Percentiles rank a stretch among this genome's conserved stretches.
Conservation (phyloP, 352 stramenopile genomes). For the Phytophthora pistaciae region DNA sequence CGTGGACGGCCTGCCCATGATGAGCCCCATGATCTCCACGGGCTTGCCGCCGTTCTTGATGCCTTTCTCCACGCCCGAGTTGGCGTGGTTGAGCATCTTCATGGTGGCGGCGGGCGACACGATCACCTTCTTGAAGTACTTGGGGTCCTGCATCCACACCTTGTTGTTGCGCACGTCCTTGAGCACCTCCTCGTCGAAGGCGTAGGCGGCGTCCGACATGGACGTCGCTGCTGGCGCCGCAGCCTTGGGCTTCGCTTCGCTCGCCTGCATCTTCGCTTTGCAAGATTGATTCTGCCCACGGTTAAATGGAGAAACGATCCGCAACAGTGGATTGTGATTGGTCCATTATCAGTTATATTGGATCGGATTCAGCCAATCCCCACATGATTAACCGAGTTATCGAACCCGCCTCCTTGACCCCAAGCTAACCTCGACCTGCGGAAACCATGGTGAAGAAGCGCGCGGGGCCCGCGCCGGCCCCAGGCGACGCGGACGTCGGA, state of each 20-base stretch:
- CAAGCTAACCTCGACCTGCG: conserved; percentile 2
- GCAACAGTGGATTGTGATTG: background rate
- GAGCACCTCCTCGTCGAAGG: conserved; percentile 86
- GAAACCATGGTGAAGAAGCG: conserved; percentile 59
- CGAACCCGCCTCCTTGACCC: background rate
- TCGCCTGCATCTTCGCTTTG: conserved; percentile 27
- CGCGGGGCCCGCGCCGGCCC: conserved; percentile 21
- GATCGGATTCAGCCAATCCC: background rate
- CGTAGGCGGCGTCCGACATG: conserved; percentile 76
- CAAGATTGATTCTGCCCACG: conserved; percentile 29
- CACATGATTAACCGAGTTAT: background rate
- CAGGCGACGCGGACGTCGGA: conserved; percentile 14
- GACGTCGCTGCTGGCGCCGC: conserved; percentile 21
- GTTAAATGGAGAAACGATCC: background rate
- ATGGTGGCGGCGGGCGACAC: conserved; percentile 94
- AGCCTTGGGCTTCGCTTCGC: conserved; percentile 26
- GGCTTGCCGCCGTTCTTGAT: conserved; percentile 96
- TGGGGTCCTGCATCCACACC: conserved; percentile 93
- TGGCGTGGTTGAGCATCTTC: conserved; percentile 99
- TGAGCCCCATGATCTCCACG: conserved; percentile 99
- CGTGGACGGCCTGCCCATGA: conserved; percentile 94
- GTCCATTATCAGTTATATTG: background rate
- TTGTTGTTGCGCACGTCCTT: conserved; percentile 90
- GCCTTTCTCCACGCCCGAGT: conserved; percentile 98
- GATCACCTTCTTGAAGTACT: conserved; percentile 97